A percentile compares a stretch with the other conserved stretches of the same genome.
Conservation (phyloP, 345 rosid species). For the Eucalyptus cladocalyx region DNA sequence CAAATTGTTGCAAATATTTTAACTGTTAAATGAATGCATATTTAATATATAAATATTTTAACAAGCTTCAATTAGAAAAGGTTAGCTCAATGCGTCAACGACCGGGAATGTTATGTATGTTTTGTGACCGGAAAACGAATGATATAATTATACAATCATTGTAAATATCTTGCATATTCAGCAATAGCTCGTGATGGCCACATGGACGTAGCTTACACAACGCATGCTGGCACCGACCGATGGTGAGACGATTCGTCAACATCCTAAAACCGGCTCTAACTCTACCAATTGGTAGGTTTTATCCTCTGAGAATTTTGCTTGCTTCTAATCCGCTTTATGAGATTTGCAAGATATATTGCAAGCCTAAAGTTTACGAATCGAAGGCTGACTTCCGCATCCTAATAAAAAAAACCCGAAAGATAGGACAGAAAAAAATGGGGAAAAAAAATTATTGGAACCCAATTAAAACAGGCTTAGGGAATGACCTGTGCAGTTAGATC, state of each 20-base stretch:
- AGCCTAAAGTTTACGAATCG: background rate
- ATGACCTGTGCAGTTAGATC: background rate
- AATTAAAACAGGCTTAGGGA: background rate
- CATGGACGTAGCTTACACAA: background rate
- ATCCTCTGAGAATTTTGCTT: background rate
- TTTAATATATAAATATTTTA: too few species aligned
- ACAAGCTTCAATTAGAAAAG: background rate
- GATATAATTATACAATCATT: background rate
- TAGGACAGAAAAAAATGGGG: background rate
- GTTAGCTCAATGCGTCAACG: background rate
- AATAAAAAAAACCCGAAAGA: background rate
- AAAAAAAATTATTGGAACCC: background rate
- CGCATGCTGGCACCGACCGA: background rate
- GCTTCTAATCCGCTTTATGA: background rate
- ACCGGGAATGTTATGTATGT: background rate
- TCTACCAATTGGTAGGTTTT: background rate
- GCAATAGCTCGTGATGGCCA: background rate
- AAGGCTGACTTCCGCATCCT: background rate
- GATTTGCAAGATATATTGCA: background rate
- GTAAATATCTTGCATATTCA: background rate
- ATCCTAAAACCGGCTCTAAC: background rate
- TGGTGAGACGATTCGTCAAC: background rate
- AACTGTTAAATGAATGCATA: background rate
- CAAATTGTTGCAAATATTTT: too few species aligned
- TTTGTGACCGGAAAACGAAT: background rate